Evolutionary conservation across 805 yeast species (phyloP).

Genomic region (Kodamaea laetipori): DNA sequence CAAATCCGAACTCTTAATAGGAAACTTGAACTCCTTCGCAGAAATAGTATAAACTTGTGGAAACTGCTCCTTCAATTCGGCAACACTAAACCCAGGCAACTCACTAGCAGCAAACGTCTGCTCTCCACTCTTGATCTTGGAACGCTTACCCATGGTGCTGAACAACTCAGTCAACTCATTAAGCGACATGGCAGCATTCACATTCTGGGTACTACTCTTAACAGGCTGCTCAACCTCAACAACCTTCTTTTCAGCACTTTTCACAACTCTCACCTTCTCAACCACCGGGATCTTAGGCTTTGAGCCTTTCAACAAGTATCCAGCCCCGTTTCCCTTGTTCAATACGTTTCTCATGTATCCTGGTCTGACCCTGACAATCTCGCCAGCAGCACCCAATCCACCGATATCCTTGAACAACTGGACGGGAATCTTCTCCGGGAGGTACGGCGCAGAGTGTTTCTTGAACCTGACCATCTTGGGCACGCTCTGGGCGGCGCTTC

Average conservation of each 20-base stretch:
- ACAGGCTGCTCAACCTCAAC: constrained; percentile 4
- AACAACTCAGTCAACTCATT: constrained; percentile 42
- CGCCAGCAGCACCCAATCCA: constrained; percentile 67
- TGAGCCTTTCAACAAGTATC: constrained; percentile 50
- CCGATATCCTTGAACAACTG: constrained; percentile 74
- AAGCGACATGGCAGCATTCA: constrained; percentile 34
- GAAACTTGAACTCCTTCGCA: constrained; percentile 21
- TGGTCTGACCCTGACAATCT: constrained; percentile 73
- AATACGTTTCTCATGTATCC: constrained; percentile 80
- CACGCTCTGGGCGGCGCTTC: constrained; percentile 5
- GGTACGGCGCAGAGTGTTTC: constrained; percentile 15
- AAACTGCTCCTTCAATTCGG: constrained; percentile 34
- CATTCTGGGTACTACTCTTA: background rate
- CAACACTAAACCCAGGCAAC: constrained; percentile 25
- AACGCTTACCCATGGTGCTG: constrained; percentile 23
- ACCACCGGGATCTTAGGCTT: constrained; percentile 48
- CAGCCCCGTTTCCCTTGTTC: constrained; percentile 72
- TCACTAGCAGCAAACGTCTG: constrained; percentile 21
- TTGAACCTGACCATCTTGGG: constrained; percentile 19
- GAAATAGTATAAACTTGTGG: constrained; percentile 27
- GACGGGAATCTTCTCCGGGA: constrained; percentile 55
- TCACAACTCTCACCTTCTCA: constrained; percentile 18
- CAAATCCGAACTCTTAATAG: constrained; percentile 31
- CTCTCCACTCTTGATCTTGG: constrained; percentile 6
- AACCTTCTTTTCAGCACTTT: constrained; percentile 9